phyloP scores from a whole-genome alignment of 1,284 basidiomycete genomes.

The Puccinia horiana region DNA sequence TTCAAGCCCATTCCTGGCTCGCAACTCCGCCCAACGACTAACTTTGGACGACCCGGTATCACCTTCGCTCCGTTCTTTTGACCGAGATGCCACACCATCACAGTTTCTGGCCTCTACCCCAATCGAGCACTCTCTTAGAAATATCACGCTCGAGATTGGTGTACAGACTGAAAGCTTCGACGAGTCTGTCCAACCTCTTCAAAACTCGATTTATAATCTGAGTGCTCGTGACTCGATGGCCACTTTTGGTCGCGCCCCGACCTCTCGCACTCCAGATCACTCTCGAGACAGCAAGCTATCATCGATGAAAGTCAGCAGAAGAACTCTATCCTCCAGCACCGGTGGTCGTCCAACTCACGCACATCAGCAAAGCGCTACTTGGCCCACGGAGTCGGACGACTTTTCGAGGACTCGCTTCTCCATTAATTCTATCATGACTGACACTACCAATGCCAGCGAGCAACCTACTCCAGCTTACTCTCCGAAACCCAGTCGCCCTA shows the following conservation, averaged over 20 bases:
- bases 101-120: not conserved
- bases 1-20: not conserved
- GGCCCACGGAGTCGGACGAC: conserved; percentile 24
- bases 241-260: conserved; percentile 33
- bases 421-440: conserved; percentile 19
- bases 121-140: not conserved
- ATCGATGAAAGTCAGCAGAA: conserved; percentile 56
- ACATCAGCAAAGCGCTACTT: not conserved
- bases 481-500: not conserved
- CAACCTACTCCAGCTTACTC: conserved; percentile 23
- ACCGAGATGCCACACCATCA: not conserved
- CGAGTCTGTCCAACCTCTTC: not conserved
- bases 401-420: conserved; percentile 35
- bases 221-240: conserved; percentile 35
- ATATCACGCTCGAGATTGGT: conserved; percentile 31
- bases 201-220: not conserved
- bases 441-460: conserved; percentile 26
- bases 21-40: not conserved
- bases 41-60: not conserved
- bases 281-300: not conserved
- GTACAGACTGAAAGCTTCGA: conserved; percentile 34
- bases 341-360: conserved; percentile 55
- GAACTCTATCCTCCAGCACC: conserved; percentile 58
- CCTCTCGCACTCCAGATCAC: not conserved
- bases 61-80: not conserved